Percentiles rank a stretch among this genome's conserved stretches.
These are phyloP conservation scores for Solanum chacoense DNA, from an alignment of 305 asterid genomes.

Conservation along the genomic window DNA sequence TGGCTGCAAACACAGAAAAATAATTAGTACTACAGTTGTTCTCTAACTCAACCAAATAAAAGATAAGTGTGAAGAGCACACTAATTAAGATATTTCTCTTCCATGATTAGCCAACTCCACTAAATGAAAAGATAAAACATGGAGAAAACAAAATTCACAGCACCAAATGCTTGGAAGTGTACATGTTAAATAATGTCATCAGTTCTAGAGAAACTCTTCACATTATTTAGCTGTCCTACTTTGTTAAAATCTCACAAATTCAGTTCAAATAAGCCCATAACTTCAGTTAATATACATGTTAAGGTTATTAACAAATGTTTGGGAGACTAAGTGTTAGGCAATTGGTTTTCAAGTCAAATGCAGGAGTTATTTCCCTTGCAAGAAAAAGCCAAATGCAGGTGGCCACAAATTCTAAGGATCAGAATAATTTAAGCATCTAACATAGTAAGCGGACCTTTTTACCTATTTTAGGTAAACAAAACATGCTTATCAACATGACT, in stretches of 20 bases:
- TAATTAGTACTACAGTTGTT: not conserved
- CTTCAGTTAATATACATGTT: not conserved
- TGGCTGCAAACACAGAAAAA: slow-evolving; percentile 43
- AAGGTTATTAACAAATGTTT: not conserved
- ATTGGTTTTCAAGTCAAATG: not conserved
- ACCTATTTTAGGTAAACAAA: not conserved
- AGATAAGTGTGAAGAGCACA: not conserved
- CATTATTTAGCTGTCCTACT: not conserved
- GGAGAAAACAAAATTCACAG: not conserved
- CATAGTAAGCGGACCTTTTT: not conserved
- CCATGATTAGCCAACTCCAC: not conserved
- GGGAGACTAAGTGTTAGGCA: not conserved
- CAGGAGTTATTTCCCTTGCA: not conserved
- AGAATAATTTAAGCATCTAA: not conserved
- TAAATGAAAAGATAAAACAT: not conserved
- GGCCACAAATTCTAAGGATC: not conserved
- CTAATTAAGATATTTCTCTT: not conserved
- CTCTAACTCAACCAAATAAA: not conserved
- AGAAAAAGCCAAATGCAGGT: not conserved
- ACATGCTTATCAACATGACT: not conserved
- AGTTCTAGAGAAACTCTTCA: not conserved
- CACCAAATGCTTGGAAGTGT: not conserved
- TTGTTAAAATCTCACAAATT: not conserved
- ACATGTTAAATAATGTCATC: not conserved
- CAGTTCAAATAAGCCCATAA: not conserved